These are phyloP conservation scores for Tephrocybe sp. DNA, from an alignment of 768 basidiomycete species.

Conservation along the genomic window DNA sequence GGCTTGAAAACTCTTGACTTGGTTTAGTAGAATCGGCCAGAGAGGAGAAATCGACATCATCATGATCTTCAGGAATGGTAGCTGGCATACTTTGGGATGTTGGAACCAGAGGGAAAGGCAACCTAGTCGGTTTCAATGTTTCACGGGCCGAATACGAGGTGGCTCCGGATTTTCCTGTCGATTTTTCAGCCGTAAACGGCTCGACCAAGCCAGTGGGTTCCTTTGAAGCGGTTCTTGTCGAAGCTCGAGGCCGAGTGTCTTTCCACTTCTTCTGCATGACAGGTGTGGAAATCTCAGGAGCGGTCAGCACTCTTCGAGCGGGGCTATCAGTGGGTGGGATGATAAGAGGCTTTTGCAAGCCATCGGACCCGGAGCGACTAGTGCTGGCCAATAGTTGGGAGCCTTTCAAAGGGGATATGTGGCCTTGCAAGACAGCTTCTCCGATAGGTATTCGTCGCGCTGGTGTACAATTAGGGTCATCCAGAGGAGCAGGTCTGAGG, in stretches of 20 bases:
- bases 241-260: slow-evolving; percentile 25
- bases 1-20: slow-evolving; percentile 22
- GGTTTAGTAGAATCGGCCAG: slow-evolving; percentile 20
- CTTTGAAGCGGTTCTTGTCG: slow-evolving; percentile 20
- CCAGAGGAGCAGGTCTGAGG: slow-evolving; percentile 23
- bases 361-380: slow-evolving; percentile 11
- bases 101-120: slow-evolving; percentile 37
- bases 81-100: slow-evolving; percentile 10
- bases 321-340: slow-evolving; percentile 38
- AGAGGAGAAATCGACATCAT: not conserved
- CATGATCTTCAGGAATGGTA: slow-evolving; percentile 33
- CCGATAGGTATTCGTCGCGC: slow-evolving; percentile 62
- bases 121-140: slow-evolving; percentile 9
- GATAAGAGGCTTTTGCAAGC: slow-evolving; percentile 24
- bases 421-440: slow-evolving; percentile 48
- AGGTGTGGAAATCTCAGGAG: slow-evolving; percentile 33
- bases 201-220: slow-evolving; percentile 33
- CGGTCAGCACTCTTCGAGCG: slow-evolving; percentile 33
- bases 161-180: slow-evolving; percentile 15
- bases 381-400: slow-evolving; percentile 30
- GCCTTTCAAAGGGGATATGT: slow-evolving; percentile 47
- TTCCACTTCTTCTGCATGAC: slow-evolving; percentile 28
- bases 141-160: slow-evolving; percentile 1
- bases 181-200: slow-evolving; percentile 1
- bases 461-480: slow-evolving; percentile 51